Evolutionary conservation across 1,139 yeast genomes (phyloP), one percentile per base, ranked within the genome.

Genomic region (Hanseniaspora sp.): DNA sequence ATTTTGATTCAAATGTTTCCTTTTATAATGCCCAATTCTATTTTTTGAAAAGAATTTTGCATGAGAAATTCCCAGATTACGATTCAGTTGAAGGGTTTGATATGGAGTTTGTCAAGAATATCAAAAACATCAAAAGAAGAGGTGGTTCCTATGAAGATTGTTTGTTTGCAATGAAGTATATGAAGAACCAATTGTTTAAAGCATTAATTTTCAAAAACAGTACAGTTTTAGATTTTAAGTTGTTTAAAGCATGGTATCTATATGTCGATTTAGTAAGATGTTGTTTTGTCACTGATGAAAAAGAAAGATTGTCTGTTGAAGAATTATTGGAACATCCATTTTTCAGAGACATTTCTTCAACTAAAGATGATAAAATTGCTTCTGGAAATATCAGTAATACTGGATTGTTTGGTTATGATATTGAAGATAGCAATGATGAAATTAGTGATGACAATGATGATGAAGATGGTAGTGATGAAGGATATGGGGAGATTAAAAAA

Each of bases 291-390:
- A 79, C 80, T 48, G 80, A 83, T 64, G 90, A 92, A 4, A 67
- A 73, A 1, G 74, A 77, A 57, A 70, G 94, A 62, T 72, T 83
- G 44, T 76, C 79, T 6, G 90, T 90, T 1, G 71, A 74, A 56
- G 86, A 82, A 55, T 88, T 90, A 1, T 69, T 84, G 67, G 76
- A 78, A 52, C 92, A 84, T 66, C 82, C 82, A 55, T 84, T 92
- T 90, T 84, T 85, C 35, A 51, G 45, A 23, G 48, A 51, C 17
- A 29, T 34, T 11, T 37, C 47, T 8, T 18, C 38, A 13, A n/a
- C 35, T 5, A 9, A 37, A 11, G 48, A 44, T 38, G 48, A 43
- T 8, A 48, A 39, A n/a, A 28, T 17, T n/a, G 23, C 28, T 1
- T 39, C 35, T 13, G 39, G 38, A 12, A 31, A 42, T 15, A 49